A percentile compares a stretch with the other conserved stretches of the same genome.
phyloP scores from a whole-genome alignment of 352 stramenopile species.

The Phytophthora ramorum region DNA sequence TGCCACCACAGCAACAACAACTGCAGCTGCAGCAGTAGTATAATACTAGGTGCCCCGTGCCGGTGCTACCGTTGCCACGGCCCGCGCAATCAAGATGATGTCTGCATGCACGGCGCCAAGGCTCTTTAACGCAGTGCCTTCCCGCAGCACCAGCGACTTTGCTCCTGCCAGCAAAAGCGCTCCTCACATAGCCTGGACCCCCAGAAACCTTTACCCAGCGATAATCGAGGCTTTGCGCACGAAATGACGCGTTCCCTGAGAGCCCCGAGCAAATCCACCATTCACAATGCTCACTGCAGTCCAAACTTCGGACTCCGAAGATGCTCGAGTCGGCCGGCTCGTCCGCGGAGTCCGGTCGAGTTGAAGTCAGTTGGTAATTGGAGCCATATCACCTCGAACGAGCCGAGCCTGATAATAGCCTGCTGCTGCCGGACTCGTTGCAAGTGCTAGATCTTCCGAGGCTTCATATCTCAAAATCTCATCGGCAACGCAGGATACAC shows the following conservation, averaged over 20 bases:
- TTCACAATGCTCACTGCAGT: background rate
- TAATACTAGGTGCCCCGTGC: background rate
- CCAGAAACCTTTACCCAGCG: slow-evolving; percentile 3
- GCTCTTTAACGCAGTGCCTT: slow-evolving; percentile 20
- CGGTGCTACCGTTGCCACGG: background rate
- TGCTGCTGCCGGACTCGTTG: background rate
- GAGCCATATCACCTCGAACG: slow-evolving; percentile 11
- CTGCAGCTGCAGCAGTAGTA: background rate
- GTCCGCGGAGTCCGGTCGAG: slow-evolving; percentile 12
- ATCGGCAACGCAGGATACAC: slow-evolving; percentile 31
- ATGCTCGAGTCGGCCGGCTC: background rate
- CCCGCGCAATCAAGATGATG: slow-evolving; percentile 8
- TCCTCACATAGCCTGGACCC: slow-evolving; percentile 19
- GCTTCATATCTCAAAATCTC: slow-evolving; percentile 23
- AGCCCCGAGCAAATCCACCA: background rate
- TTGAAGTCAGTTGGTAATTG: slow-evolving; percentile 30
- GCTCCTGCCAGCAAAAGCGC: background rate
- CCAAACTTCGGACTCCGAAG: background rate
- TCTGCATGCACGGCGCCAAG: slow-evolving; percentile 10
- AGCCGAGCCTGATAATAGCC: background rate
- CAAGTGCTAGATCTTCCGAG: slow-evolving; percentile 12
- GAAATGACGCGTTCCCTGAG: slow-evolving; percentile 9
- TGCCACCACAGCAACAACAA: background rate
- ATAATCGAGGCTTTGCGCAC: slow-evolving; percentile 16
- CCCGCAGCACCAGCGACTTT: slow-evolving; percentile 3